Percentiles rank a stretch among this genome's conserved stretches.
phyloP scores from a whole-genome alignment of 2,329 filamentous ascomycete genomes.

The Colletotrichum trifolii region DNA sequence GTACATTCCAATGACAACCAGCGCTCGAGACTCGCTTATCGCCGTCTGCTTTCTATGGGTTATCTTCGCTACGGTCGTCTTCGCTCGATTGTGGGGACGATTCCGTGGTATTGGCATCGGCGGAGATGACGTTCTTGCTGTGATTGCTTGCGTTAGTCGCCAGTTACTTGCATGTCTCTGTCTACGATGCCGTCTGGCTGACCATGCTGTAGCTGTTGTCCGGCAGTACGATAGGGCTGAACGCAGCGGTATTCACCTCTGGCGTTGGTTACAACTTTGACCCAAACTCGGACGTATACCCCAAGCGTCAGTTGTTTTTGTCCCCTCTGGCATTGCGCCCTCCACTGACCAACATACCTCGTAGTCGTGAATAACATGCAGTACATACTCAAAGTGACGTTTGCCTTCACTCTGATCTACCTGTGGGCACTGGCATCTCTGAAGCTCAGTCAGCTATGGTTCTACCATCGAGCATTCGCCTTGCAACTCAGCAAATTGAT shows the following conservation, averaged over 20 bases:
- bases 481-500: constrained; percentile 34
- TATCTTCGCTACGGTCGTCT: constrained; percentile 18
- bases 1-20: constrained; percentile 33
- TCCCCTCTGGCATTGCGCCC: too few relatives aligned
- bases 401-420: constrained; percentile 39
- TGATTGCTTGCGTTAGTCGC: constrained; percentile 31
- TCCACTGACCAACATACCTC: neutral
- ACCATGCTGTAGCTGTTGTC: constrained; percentile 28
- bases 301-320: constrained; percentile 26
- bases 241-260: constrained; percentile 30
- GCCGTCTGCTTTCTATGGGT: constrained; percentile 32
- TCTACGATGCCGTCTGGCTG: neutral
- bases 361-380: constrained; percentile 35
- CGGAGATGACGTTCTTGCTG: constrained; percentile 35
- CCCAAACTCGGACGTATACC: constrained; percentile 29
- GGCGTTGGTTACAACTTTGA: constrained; percentile 38
- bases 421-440: constrained; percentile 38
- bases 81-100: constrained; percentile 30
- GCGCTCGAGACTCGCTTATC: constrained; percentile 31
- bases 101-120: constrained; percentile 31
- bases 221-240: constrained; percentile 33
- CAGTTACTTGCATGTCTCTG: too few relatives aligned
- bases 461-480: constrained; percentile 38
- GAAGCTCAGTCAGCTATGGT: constrained; percentile 39
- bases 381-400: constrained; percentile 35